phyloP scores from a whole-genome alignment of 768 basidiomycete species.

The Obba rivulosa region DNA sequence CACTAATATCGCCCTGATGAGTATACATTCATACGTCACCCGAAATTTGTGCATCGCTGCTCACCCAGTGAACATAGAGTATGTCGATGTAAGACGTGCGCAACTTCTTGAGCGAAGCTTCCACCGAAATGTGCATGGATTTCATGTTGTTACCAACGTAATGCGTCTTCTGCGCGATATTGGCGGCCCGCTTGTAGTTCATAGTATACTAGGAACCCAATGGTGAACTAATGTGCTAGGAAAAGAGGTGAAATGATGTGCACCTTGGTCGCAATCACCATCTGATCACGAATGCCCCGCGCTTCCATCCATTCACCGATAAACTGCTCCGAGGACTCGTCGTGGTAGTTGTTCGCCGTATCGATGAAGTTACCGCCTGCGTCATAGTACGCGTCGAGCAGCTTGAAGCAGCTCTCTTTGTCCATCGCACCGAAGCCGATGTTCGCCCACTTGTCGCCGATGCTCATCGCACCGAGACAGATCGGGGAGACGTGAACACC shows the following conservation, averaged over 20 bases:
- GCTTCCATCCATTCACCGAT: conserved; percentile 46
- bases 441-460: conserved; percentile 32
- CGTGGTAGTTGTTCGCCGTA: conserved; percentile 45
- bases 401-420: conserved; percentile 32
- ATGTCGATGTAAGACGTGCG: conserved; percentile 41
- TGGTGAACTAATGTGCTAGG: too few relatives aligned
- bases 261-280: conserved; percentile 43
- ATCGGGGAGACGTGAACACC: conserved; percentile 18
- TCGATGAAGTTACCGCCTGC: conserved; percentile 46
- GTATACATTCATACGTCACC: not conserved
- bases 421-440: conserved; percentile 27
- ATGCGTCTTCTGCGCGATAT: conserved; percentile 15
- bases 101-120: conserved; percentile 34
- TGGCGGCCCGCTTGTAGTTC: conserved; percentile 17
- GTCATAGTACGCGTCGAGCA: conserved; percentile 39
- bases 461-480: conserved; percentile 33
- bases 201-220: conserved; percentile 18
- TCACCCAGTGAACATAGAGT: conserved; percentile 36
- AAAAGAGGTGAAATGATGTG: conserved; percentile 1
- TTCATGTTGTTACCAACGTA: conserved; percentile 37
- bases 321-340: conserved; percentile 49
- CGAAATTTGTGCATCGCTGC: too few relatives aligned
- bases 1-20: conserved; percentile 17
- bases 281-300: conserved; percentile 38
- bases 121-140: conserved; percentile 29